Evolutionary conservation across 257 asterid genomes (phyloP).

Genomic region (Ophiorrhiza pumila): DNA sequence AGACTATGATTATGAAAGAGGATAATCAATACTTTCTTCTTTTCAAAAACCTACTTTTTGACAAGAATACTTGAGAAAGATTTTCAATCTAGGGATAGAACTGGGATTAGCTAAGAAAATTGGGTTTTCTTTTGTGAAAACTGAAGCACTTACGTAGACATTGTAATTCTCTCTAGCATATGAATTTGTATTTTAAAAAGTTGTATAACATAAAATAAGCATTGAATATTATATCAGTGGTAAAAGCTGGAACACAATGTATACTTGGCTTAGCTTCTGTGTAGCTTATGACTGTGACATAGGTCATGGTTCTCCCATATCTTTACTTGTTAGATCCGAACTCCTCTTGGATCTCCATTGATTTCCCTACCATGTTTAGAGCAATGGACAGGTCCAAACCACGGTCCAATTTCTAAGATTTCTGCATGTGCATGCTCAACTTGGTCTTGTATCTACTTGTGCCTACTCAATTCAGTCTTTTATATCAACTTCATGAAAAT

Average conservation of each 20-base stretch:
- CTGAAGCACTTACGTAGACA: not conserved
- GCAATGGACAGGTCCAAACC: not conserved
- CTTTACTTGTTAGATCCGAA: not conserved
- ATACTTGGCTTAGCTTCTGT: not conserved
- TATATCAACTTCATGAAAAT: conserved; percentile 5
- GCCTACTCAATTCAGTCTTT: conserved; percentile 7
- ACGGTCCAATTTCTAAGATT: not conserved
- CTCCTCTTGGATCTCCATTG: not conserved
- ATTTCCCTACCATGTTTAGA: not conserved
- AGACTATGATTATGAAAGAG: no score
- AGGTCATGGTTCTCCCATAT: not conserved
- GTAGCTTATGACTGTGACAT: not conserved
- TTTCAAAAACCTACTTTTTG: no score
- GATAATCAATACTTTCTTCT: no score
- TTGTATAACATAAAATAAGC: not conserved
- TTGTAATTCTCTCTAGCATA: not conserved
- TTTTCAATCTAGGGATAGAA: not conserved
- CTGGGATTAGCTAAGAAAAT: not conserved
- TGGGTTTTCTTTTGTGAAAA: not conserved
- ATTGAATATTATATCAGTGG: not conserved
- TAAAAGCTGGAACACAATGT: not conserved
- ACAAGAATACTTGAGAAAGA: no score
- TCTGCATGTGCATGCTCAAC: not conserved
- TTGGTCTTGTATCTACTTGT: not conserved
- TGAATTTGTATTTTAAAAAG: not conserved